Evolutionary conservation across 1,139 yeast species (phyloP).

Genomic region (Pichia cactophila): DNA sequence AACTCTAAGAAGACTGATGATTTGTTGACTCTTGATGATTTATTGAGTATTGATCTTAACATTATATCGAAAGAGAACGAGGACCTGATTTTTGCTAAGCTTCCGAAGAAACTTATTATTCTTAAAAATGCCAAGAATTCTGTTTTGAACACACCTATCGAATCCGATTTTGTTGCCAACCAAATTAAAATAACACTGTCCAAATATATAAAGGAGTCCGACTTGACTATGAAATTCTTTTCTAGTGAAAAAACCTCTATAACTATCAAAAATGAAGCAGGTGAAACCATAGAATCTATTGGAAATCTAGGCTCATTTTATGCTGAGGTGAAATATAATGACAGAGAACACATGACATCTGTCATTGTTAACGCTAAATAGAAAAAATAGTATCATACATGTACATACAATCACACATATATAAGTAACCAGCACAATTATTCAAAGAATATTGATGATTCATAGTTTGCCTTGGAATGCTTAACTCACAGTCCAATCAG

Average conservation of each 20-base stretch:
- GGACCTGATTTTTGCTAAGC: conserved; percentile 16
- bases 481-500: not conserved
- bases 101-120: conserved; percentile 23
- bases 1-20: not conserved
- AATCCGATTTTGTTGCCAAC: conserved; percentile 1
- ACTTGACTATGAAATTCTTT: conserved; percentile 14
- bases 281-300: conserved; percentile 12
- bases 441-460: not conserved
- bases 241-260: conserved; percentile 9
- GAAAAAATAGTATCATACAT: not conserved
- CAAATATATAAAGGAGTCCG: conserved; percentile 15
- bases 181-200: conserved; percentile 14
- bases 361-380: conserved; percentile 17
- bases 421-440: not conserved
- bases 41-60: conserved; percentile 21
- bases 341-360: conserved; percentile 14
- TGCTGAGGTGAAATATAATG: conserved; percentile 15
- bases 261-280: conserved; percentile 9
- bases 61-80: conserved; percentile 16
- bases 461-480: not conserved
- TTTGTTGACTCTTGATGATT: conserved; percentile 23
- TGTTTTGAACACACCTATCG: conserved; percentile 16
- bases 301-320: conserved; percentile 18
- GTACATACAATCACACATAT: conserved; percentile 3
- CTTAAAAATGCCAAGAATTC: conserved; percentile 17